These are phyloP conservation scores for Lepidium didymum DNA, from an alignment of 345 rosid species.

Conservation along the genomic window DNA sequence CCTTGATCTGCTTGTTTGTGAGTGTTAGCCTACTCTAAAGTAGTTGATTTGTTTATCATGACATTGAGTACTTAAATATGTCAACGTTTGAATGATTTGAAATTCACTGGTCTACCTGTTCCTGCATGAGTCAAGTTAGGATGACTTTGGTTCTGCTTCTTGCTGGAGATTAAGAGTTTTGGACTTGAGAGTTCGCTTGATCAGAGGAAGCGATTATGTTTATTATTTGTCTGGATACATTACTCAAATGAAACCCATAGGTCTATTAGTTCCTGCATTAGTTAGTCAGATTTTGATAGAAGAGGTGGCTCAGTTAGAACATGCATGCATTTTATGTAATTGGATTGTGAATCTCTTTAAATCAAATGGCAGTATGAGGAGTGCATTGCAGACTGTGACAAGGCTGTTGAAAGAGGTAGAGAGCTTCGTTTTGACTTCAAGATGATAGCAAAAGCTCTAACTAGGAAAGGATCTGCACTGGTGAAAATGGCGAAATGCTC, in stretches of 20 bases:
- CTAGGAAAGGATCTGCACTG: slow-evolving; percentile 87
- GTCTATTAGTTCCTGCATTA: neutral
- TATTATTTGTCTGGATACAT: too few relatives aligned
- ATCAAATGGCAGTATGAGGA: slow-evolving; percentile 52
- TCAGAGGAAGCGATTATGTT: too few relatives aligned
- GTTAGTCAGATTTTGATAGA: neutral
- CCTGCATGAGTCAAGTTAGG: neutral
- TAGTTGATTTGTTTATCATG: neutral
- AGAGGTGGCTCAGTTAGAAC: neutral
- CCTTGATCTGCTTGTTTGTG: neutral
- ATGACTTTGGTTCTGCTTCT: too few relatives aligned
- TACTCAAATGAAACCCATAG: too few relatives aligned
- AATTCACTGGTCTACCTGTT: neutral
- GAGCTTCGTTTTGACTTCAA: slow-evolving; percentile 92
- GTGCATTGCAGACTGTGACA: slow-evolving; percentile 82
- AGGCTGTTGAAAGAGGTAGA: slow-evolving; percentile 97
- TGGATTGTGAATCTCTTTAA: neutral
- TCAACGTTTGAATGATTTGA: neutral
- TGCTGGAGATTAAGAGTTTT: too few relatives aligned
- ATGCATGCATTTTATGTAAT: neutral
- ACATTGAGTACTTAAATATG: neutral
- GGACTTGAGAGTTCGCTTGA: too few relatives aligned
- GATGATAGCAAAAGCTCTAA: slow-evolving; percentile 92
- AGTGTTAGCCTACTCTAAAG: neutral
- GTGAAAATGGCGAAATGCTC: slow-evolving; percentile 72